These are phyloP conservation scores for Corymbia citriodora DNA, from an alignment of 441 rosid species.

Conservation along the genomic window DNA sequence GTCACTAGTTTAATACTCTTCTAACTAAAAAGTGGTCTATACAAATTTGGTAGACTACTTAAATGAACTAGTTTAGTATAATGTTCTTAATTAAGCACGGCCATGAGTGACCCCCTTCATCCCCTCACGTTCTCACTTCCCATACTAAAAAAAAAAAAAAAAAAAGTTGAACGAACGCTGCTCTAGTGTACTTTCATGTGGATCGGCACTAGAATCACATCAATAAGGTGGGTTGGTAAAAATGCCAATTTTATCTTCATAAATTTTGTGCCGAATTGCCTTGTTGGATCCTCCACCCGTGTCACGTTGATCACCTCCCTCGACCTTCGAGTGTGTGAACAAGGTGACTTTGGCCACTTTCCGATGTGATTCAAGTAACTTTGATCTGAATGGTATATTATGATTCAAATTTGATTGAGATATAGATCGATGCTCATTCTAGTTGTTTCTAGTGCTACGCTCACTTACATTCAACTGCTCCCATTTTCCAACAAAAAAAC, in stretches of 20 bases:
- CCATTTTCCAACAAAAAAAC: too few relatives aligned
- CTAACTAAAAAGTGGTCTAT: too few relatives aligned
- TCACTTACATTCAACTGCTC: too few relatives aligned
- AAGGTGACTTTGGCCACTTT: neutral
- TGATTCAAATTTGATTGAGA: too few relatives aligned
- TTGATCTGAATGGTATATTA: rapidly evolving
- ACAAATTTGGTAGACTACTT: too few relatives aligned
- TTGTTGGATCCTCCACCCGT: neutral
- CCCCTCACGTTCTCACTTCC: neutral
- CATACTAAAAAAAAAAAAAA: rapidly evolving
- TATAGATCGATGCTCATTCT: too few relatives aligned
- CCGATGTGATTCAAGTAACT: too few relatives aligned
- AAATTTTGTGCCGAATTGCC: neutral
- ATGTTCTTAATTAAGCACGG: neutral
- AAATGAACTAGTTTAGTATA: too few relatives aligned
- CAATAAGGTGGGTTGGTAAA: rapidly evolving
- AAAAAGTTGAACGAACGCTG: too few relatives aligned
- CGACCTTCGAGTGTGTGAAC: neutral
- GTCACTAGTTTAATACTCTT: too few relatives aligned
- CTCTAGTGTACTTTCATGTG: neutral
- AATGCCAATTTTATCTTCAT: too few relatives aligned
- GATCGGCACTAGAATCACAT: rapidly evolving
- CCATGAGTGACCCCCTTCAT: neutral
- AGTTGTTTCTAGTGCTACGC: too few relatives aligned
- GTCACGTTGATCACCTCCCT: neutral